Conservation (phyloP, 75 land plant genomes). For the Ceratopteris richardii region DNA sequence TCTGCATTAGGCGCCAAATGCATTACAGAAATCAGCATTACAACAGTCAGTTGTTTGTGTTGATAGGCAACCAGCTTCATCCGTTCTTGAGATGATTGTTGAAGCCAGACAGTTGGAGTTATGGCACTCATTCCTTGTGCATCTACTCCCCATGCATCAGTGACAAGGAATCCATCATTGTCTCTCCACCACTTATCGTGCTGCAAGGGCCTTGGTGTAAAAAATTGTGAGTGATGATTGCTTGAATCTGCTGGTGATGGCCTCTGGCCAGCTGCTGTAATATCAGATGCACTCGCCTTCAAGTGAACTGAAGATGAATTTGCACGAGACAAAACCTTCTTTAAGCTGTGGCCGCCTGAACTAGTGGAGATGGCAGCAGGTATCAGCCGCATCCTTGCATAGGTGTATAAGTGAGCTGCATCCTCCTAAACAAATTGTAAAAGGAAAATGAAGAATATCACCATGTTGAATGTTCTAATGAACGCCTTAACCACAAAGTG, state of each 20-base stretch:
- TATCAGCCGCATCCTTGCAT: conserved; percentile 65
- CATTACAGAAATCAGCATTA: conserved; percentile 59
- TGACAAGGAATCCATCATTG: conserved; percentile 78
- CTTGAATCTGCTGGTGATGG: conserved; percentile 26
- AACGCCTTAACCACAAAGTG: not conserved
- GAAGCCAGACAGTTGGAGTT: conserved; percentile 61
- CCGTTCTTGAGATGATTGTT: conserved; percentile 48
- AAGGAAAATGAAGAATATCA: no score
- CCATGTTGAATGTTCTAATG: not conserved
- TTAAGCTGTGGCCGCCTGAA: conserved; percentile 4
- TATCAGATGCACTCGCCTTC: conserved; percentile 23
- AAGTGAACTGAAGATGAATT: conserved; percentile 49
- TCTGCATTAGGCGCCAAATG: conserved; percentile 47
- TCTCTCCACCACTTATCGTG: conserved; percentile 77
- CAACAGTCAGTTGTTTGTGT: conserved; percentile 53
- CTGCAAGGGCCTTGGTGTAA: conserved; percentile 58
- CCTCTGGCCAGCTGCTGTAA: conserved; percentile 11
- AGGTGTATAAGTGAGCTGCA: conserved; percentile 63
- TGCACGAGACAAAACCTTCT: conserved; percentile 17
- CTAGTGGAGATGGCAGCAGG: conserved; percentile 50
- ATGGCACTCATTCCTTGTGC: conserved; percentile 20
- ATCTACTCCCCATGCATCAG: conserved; percentile 60
- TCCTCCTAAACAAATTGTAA: conserved; percentile 57
- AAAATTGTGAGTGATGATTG: conserved; percentile 11
- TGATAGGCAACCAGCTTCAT: conserved; percentile 74